phyloP scores from a whole-genome alignment of 2,329 filamentous ascomycete species.

The Penicillium psychrosexuale region DNA sequence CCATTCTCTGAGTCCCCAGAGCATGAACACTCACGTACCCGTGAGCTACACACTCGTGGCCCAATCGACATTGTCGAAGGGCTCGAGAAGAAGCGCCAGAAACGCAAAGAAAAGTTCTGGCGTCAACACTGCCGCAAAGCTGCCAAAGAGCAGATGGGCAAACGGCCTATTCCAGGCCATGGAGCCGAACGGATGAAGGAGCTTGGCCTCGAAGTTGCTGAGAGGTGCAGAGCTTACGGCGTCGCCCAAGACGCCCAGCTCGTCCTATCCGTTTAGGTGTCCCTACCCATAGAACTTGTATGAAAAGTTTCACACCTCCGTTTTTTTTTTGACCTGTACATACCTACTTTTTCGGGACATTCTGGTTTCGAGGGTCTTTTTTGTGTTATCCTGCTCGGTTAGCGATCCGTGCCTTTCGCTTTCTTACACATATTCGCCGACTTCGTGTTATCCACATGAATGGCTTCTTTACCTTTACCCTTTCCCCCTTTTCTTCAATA shows the following conservation, averaged over 20 bases:
- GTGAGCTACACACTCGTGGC: slow-evolving; percentile 71
- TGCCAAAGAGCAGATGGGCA: slow-evolving; percentile 63
- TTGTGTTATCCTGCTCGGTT: slow-evolving; percentile 11
- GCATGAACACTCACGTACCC: slow-evolving; percentile 34
- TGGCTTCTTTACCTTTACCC: slow-evolving; percentile 10
- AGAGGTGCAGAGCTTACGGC: slow-evolving; percentile 69
- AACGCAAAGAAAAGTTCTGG: slow-evolving; percentile 87
- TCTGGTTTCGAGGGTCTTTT: slow-evolving; percentile 1
- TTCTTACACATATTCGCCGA: slow-evolving; percentile 26
- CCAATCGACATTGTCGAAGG: slow-evolving; percentile 98
- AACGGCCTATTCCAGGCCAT: slow-evolving; percentile 70
- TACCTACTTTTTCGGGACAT: slow-evolving; percentile 10
- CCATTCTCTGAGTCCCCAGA: slow-evolving; percentile 38
- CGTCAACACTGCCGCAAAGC: slow-evolving; percentile 85
- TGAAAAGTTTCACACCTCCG: slow-evolving; percentile 18
- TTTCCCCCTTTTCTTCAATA: slow-evolving; percentile 14
- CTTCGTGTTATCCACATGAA: slow-evolving; percentile 26
- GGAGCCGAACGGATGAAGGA: slow-evolving; percentile 92
- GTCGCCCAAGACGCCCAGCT: slow-evolving; percentile 54
- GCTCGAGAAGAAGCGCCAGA: slow-evolving; percentile 87
- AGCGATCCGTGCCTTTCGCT: slow-evolving; percentile 27
- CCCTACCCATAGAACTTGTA: slow-evolving; percentile 15
- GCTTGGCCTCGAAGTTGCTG: slow-evolving; percentile 83
- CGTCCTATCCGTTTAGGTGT: slow-evolving; percentile 65
- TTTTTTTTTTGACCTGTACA: slow-evolving; percentile 23